phyloP scores from a whole-genome alignment of 164 flowering plant genomes.

The Tetrastigma voinierianum region DNA sequence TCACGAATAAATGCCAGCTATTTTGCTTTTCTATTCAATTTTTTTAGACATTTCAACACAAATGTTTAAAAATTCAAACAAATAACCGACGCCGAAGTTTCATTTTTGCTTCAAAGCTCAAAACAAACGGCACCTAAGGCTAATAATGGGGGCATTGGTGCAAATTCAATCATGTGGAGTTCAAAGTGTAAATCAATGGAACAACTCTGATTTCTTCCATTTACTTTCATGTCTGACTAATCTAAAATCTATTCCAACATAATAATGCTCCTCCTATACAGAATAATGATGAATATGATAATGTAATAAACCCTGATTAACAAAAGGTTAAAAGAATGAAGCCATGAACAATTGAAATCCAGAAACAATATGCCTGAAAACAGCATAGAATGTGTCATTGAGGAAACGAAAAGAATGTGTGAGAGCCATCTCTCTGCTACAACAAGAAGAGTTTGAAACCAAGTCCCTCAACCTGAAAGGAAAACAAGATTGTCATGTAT shows the following conservation, averaged over 20 bases:
- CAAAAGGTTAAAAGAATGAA: constrained; percentile 13
- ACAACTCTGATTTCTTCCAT: background rate
- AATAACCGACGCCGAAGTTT: no score
- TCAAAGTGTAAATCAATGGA: background rate
- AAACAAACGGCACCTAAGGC: no score
- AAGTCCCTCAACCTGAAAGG: background rate
- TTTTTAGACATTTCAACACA: no score
- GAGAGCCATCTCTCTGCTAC: background rate
- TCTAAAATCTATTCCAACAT: background rate
- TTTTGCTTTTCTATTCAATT: no score
- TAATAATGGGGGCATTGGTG: no score
- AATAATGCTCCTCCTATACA: background rate
- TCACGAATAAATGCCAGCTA: no score
- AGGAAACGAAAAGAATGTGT: background rate
- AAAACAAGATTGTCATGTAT: background rate
- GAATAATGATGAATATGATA: background rate
- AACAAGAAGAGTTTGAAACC: background rate
- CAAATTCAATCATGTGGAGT: background rate
- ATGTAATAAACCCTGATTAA: constrained; percentile 1
- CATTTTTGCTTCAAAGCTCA: no score
- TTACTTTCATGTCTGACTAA: background rate
- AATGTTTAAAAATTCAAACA: no score
- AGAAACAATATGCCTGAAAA: background rate
- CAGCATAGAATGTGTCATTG: background rate
- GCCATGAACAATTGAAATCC: constrained; percentile 3